Conservation (phyloP, 345 rosid genomes). For the Geranium brycei region DNA sequence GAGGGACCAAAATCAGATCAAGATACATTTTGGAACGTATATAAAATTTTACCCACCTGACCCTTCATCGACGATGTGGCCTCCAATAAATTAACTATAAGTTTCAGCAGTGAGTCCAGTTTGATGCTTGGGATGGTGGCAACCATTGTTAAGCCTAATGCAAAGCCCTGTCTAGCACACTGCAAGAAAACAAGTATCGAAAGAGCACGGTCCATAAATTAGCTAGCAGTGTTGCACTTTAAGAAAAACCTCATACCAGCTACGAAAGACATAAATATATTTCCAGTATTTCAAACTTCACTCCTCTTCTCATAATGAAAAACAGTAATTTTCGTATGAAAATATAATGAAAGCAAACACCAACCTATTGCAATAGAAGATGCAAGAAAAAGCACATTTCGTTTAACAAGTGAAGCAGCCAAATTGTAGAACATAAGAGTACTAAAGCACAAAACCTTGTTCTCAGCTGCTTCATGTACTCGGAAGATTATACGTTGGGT, state of each 20-base stretch:
- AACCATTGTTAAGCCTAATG: constrained; percentile 65
- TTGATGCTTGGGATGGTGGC: constrained; percentile 44
- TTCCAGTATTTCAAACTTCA: not conserved
- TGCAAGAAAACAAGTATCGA: constrained; percentile 17
- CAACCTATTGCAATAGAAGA: not conserved
- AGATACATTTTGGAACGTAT: not conserved
- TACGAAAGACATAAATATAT: not conserved
- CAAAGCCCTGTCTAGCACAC: constrained; percentile 97
- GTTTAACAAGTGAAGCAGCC: not conserved
- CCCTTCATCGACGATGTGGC: constrained; percentile 91
- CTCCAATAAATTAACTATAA: constrained; percentile 52
- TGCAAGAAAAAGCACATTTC: not conserved
- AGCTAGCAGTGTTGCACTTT: not conserved
- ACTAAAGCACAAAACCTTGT: no score
- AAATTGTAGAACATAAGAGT: not conserved
- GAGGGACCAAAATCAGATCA: not conserved
- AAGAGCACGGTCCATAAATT: not conserved
- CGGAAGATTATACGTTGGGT: not conserved
- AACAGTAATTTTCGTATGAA: not conserved
- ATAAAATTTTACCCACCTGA: constrained; percentile 40
- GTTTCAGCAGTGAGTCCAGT: constrained; percentile 59
- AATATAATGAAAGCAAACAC: not conserved
- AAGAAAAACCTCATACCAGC: not conserved
- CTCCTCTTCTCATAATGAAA: not conserved
- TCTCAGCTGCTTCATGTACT: no score